phyloP scores from a whole-genome alignment of 2,329 filamentous ascomycete species.

The Aspergillus amoenus region DNA sequence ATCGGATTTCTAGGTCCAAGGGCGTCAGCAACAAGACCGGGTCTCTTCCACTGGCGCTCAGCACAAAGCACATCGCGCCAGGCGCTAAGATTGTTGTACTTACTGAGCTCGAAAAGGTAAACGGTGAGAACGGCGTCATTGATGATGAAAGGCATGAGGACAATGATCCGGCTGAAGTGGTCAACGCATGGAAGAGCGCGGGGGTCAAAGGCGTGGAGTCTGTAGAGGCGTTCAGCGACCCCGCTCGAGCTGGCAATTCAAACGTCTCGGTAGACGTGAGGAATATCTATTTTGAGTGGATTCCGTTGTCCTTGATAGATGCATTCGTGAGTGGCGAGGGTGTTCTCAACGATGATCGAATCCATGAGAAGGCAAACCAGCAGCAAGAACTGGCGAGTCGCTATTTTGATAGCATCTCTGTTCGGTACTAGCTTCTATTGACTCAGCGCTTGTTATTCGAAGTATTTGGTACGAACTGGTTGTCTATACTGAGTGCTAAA shows the following conservation, averaged over 20 bases:
- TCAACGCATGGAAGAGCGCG: slow-evolving; percentile 44
- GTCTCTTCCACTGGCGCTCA: slow-evolving; percentile 58
- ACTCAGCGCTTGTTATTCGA: not conserved
- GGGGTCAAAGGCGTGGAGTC: slow-evolving; percentile 24
- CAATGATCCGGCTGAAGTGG: slow-evolving; percentile 55
- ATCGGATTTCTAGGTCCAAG: slow-evolving; percentile 58
- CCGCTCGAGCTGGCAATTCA: slow-evolving; percentile 4
- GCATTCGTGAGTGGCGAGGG: slow-evolving; percentile 58
- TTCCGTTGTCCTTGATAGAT: slow-evolving; percentile 52
- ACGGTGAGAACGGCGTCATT: slow-evolving; percentile 46
- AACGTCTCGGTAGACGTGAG: slow-evolving; percentile 33
- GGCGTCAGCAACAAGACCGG: slow-evolving; percentile 68
- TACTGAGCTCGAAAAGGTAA: slow-evolving; percentile 63
- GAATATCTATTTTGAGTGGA: slow-evolving; percentile 63
- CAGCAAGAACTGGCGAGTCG: slow-evolving; percentile 18
- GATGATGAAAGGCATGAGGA: slow-evolving; percentile 52
- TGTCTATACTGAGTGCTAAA: not conserved
- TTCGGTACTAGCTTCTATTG: slow-evolving; percentile 2
- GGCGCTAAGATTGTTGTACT: slow-evolving; percentile 54
- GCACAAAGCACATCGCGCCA: slow-evolving; percentile 52
- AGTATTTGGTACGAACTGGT: not conserved
- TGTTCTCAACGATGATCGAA: slow-evolving; percentile 25
- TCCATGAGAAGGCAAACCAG: slow-evolving; percentile 23
- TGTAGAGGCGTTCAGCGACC: slow-evolving; percentile 18
- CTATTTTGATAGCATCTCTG: slow-evolving; percentile 21